These are phyloP conservation scores for Fusarium sp. DNA, from an alignment of 2,329 filamentous ascomycete species.

Conservation along the genomic window DNA sequence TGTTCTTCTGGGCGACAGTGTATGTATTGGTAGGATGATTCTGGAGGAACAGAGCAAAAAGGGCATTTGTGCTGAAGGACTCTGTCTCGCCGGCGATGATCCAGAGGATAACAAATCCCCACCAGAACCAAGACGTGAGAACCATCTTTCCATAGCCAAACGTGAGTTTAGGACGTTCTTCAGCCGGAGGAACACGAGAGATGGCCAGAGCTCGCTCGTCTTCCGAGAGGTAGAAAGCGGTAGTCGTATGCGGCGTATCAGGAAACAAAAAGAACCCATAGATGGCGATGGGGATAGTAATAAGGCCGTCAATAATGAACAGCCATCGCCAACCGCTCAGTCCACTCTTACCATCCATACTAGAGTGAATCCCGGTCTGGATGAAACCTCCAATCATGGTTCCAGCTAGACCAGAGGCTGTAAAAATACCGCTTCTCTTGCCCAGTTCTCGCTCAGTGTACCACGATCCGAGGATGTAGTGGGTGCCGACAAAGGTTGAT, in stretches of 20 bases:
- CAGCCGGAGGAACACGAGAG: constrained; percentile 54
- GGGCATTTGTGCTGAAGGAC: constrained; percentile 73
- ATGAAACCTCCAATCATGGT: constrained; percentile 66
- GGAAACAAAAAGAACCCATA: constrained; percentile 54
- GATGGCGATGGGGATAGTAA: constrained; percentile 52
- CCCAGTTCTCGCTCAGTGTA: constrained; percentile 71
- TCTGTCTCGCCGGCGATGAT: constrained; percentile 78
- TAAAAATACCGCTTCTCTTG: constrained; percentile 73
- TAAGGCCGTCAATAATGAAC: constrained; percentile 75
- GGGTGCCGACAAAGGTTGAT: constrained; percentile 55
- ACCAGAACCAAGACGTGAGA: constrained; percentile 71
- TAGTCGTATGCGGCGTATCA: constrained; percentile 60
- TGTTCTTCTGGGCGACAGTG: constrained; percentile 63
- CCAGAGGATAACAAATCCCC: constrained; percentile 75
- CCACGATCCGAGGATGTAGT: constrained; percentile 64
- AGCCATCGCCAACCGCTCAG: constrained; percentile 76
- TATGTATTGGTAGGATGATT: constrained; percentile 58
- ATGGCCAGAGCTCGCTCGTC: constrained; percentile 59
- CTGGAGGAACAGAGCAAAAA: constrained; percentile 65
- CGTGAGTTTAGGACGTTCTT: constrained; percentile 59
- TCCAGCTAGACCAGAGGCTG: constrained; percentile 68
- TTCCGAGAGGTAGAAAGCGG: constrained; percentile 57
- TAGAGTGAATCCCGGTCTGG: constrained; percentile 69
- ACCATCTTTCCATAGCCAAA: constrained; percentile 65
- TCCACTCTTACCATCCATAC: constrained; percentile 59